These are phyloP conservation scores for Tetraselmis chui DNA, from an alignment of 139 green algal species.

Conservation along the genomic window DNA sequence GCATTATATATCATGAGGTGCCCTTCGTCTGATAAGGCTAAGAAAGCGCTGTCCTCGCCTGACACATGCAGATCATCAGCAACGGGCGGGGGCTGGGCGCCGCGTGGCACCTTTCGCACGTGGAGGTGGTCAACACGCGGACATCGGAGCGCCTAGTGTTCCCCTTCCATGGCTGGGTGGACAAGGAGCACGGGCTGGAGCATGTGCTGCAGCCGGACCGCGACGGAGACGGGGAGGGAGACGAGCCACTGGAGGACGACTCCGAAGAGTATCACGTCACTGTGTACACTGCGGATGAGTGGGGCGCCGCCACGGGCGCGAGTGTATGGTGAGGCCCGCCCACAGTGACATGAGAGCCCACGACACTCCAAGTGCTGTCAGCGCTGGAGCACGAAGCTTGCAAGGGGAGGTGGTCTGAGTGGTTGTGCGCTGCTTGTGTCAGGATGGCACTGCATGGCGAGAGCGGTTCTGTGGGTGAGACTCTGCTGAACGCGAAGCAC, in stretches of 20 bases:
- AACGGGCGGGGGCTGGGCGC: slow-evolving; percentile 14
- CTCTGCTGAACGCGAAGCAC: slow-evolving; percentile 12
- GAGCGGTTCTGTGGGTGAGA: slow-evolving; percentile 35
- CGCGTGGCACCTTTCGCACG: slow-evolving; percentile 40
- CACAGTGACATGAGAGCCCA: too few relatives aligned
- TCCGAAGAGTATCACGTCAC: slow-evolving; percentile 31
- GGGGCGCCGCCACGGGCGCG: slow-evolving; percentile 38
- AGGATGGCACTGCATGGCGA: slow-evolving; percentile 18
- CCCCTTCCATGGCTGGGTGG: neutral
- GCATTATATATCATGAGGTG: too few relatives aligned
- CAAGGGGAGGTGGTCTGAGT: too few relatives aligned
- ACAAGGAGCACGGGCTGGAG: neutral
- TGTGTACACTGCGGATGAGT: slow-evolving; percentile 37
- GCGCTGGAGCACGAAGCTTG: too few relatives aligned
- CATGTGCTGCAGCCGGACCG: neutral
- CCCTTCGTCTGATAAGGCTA: neutral
- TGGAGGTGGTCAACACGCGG: slow-evolving; percentile 44
- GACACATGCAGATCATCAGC: neutral
- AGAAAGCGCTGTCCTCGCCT: neutral
- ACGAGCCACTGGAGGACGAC: neutral
- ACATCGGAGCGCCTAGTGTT: slow-evolving; percentile 21
- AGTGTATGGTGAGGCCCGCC: slow-evolving; percentile 27
- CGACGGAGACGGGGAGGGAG: neutral
- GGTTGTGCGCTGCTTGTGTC: too few relatives aligned
- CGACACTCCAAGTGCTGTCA: too few relatives aligned